Evolutionary conservation across 1,284 basidiomycete genomes (phyloP).

Genomic region (Sporisorium iseilematis-ciliati): DNA sequence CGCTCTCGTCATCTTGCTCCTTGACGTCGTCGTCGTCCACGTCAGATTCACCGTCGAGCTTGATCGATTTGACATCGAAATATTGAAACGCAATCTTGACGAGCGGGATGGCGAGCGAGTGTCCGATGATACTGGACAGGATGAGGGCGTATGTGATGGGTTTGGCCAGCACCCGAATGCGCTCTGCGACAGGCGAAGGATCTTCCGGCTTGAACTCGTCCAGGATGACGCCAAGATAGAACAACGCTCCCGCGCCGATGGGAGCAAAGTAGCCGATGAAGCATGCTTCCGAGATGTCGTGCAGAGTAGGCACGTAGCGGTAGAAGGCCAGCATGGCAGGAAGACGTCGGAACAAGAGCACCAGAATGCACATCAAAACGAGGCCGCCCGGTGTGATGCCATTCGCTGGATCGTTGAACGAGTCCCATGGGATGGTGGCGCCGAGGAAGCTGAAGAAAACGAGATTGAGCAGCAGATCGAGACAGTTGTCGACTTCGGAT

Average conservation of each 20-base stretch:
- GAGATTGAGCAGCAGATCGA: constrained; percentile 60
- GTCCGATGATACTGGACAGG: constrained; percentile 53
- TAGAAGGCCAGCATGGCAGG: constrained; percentile 64
- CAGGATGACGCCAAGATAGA: constrained; percentile 53
- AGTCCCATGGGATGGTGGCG: constrained; percentile 59
- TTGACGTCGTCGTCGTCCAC: constrained; percentile 18
- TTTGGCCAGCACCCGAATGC: constrained; percentile 55
- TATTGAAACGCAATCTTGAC: constrained; percentile 55
- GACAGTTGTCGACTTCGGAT: constrained; percentile 61
- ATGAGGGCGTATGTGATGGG: constrained; percentile 59
- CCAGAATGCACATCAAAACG: constrained; percentile 70
- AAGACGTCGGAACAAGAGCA: constrained; percentile 70
- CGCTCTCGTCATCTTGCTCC: constrained; percentile 13
- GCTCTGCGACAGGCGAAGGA: constrained; percentile 20
- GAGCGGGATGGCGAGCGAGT: constrained; percentile 57
- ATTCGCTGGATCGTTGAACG: constrained; percentile 61
- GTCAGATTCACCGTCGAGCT: constrained; percentile 44
- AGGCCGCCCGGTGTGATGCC: constrained; percentile 68
- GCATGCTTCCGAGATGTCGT: constrained; percentile 60
- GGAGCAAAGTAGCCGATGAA: constrained; percentile 71
- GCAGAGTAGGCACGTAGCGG: constrained; percentile 64
- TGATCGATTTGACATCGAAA: constrained; percentile 49
- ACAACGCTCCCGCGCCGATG: constrained; percentile 70
- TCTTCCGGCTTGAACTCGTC: constrained; percentile 53
- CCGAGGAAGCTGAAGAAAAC: constrained; percentile 70